These are phyloP conservation scores for Hysterium pulicare DNA, from an alignment of 2,329 filamentous ascomycete genomes.

Conservation along the genomic window DNA sequence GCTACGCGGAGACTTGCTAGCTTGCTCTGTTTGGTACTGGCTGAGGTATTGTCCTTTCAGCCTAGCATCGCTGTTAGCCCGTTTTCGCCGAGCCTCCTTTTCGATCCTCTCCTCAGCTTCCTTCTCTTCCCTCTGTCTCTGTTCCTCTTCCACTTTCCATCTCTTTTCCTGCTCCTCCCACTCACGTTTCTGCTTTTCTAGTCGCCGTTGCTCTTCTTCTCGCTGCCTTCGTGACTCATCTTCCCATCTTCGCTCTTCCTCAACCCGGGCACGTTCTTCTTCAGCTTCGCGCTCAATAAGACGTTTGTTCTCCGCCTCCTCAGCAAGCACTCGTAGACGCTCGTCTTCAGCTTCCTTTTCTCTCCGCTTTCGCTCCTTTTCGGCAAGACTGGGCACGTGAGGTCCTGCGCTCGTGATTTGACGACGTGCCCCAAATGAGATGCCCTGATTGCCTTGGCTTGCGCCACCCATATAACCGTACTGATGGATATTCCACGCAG, in stretches of 20 bases:
- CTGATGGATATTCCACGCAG: slow-evolving; percentile 97
- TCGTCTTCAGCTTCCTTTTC: slow-evolving; percentile 58
- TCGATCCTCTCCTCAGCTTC: slow-evolving; percentile 66
- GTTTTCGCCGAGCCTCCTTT: slow-evolving; percentile 62
- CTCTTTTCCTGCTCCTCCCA: slow-evolving; percentile 75
- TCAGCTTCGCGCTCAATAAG: slow-evolving; percentile 54
- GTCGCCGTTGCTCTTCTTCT: slow-evolving; percentile 56
- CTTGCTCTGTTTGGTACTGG: slow-evolving; percentile 76
- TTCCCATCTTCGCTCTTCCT: slow-evolving; percentile 66
- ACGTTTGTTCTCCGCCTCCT: slow-evolving; percentile 51
- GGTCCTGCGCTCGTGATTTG: slow-evolving; percentile 88
- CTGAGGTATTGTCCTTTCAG: slow-evolving; percentile 81
- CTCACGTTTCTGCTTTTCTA: slow-evolving; percentile 65
- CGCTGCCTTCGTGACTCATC: slow-evolving; percentile 60
- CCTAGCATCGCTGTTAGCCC: slow-evolving; percentile 61
- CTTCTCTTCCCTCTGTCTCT: slow-evolving; percentile 66
- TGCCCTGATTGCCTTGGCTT: slow-evolving; percentile 90
- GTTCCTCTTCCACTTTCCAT: slow-evolving; percentile 76
- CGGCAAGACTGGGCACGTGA: slow-evolving; percentile 72
- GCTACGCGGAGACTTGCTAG: slow-evolving; percentile 28
- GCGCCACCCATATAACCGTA: slow-evolving; percentile 97
- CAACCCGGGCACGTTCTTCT: slow-evolving; percentile 58
- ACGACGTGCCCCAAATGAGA: slow-evolving; percentile 84
- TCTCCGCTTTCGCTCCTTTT: slow-evolving; percentile 70
- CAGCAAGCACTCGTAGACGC: slow-evolving; percentile 46